Conservation (phyloP, 441 rosid species). For the Kokia cookei region DNA sequence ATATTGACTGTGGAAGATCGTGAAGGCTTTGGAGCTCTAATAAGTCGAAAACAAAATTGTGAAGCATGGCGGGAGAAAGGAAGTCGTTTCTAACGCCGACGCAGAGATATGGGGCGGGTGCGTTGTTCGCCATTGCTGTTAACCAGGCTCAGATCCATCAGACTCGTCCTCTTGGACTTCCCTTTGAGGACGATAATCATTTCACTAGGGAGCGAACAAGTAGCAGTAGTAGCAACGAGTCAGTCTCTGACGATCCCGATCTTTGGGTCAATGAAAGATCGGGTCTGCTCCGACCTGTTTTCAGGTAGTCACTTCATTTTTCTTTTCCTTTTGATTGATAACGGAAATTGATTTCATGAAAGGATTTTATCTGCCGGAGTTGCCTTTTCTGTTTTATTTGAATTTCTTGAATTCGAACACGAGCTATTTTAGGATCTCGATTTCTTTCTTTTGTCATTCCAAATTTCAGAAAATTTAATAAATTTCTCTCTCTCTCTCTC, state of each 20-base stretch:
- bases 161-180: conserved; percentile 38
- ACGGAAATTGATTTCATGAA: neutral
- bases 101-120: conserved; percentile 67
- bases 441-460: neutral
- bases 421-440: neutral
- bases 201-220: conserved; percentile 27
- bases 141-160: conserved; percentile 70
- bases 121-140: conserved; percentile 69
- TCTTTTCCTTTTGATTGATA: neutral
- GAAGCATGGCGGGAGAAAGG: conserved; percentile 17
- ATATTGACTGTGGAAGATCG: neutral
- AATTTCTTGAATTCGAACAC: neutral
- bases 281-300: conserved; percentile 71
- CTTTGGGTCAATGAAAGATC: conserved; percentile 77
- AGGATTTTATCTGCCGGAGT: neutral
- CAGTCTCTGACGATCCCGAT: conserved; percentile 59
- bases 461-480: neutral
- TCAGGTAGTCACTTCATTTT: conserved; percentile 40
- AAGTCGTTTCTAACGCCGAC: conserved; percentile 47
- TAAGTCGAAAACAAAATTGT: neutral
- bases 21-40: neutral
- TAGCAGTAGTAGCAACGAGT: conserved; percentile 35
- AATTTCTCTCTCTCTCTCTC: neutral
- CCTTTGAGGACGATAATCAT: conserved; percentile 27
- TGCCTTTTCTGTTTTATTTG: neutral